Conservation (phyloP, 306 rosid species). For the Coriaria nepalensis region DNA sequence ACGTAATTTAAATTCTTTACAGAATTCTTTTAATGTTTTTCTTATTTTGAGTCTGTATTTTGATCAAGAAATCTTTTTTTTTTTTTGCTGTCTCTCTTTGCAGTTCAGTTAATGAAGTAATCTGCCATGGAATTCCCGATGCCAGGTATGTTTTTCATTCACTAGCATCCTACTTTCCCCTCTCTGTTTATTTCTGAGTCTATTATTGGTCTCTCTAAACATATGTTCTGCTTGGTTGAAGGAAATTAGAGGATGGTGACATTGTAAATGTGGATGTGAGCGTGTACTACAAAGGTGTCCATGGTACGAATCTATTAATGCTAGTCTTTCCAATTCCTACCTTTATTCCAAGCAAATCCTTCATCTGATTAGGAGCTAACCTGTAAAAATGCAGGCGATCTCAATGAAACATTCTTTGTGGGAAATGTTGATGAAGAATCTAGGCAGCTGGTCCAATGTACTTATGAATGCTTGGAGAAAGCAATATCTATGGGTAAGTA, state of each 20-base stretch:
- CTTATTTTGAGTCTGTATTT: conserved; percentile 7
- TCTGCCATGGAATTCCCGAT: conserved; percentile 99
- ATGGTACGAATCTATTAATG: conserved; percentile 37
- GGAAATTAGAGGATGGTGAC: conserved; percentile 95
- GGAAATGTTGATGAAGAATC: conserved; percentile 93
- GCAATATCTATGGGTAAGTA: conserved; percentile 81
- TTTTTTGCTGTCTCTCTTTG: conserved; percentile 9
- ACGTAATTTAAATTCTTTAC: conserved; percentile 67
- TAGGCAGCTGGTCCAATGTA: conserved; percentile 53
- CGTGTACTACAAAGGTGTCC: conserved; percentile 81
- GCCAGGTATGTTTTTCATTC: conserved; percentile 43
- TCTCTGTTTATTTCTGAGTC: background rate
- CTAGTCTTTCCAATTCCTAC: background rate
- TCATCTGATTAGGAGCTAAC: conserved; percentile 4
- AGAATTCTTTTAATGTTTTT: conserved; percentile 3
- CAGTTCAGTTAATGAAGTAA: conserved; percentile 96
- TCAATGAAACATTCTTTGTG: conserved; percentile 88
- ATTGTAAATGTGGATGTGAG: conserved; percentile 80
- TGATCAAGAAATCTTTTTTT: conserved; percentile 12
- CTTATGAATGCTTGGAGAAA: conserved; percentile 88
- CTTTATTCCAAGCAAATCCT: background rate
- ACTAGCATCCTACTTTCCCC: background rate
- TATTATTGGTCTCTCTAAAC: background rate
- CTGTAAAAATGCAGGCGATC: conserved; percentile 53
- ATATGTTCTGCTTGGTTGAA: conserved; percentile 24